phyloP scores from a whole-genome alignment of 139 green algal species.

The Astrephomene gubernaculifera region DNA sequence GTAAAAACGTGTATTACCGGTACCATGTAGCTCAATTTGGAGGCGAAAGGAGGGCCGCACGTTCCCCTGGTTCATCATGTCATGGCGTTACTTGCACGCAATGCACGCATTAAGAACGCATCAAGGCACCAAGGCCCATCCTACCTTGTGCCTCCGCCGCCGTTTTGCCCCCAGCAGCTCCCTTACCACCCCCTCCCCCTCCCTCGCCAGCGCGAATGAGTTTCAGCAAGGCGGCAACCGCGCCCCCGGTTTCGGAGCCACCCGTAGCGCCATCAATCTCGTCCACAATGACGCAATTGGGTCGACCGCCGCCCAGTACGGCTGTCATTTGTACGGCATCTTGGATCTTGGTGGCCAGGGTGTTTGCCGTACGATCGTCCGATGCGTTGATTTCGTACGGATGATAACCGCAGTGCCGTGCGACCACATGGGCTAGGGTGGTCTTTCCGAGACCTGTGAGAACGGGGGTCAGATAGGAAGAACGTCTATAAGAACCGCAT shows the following conservation, averaged over 20 bases:
- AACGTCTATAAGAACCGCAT: no score
- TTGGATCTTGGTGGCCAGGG: conserved; percentile 72
- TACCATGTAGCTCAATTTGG: no score
- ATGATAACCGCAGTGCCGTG: conserved; percentile 94
- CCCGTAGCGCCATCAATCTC: conserved; percentile 94
- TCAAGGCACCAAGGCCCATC: no score
- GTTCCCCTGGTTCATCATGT: no score
- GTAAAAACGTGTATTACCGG: no score
- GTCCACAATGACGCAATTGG: conserved; percentile 96
- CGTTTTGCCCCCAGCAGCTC: not conserved
- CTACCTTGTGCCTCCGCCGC: not conserved
- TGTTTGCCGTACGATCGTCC: conserved; percentile 86
- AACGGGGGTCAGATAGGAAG: no score
- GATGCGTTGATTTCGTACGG: conserved; percentile 96
- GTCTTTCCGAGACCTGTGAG: conserved; percentile 94
- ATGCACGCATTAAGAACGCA: no score
- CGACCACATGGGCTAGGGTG: conserved; percentile 94
- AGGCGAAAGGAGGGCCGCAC: no score
- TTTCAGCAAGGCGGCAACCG: conserved; percentile 85
- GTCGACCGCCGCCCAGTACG: conserved; percentile 69
- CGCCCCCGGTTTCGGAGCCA: conserved; percentile 80
- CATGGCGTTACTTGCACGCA: no score
- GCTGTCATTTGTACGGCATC: conserved; percentile 78
- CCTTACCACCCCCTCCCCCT: not conserved
- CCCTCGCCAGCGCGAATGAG: conserved; percentile 70